Evolutionary conservation across 768 basidiomycete species (phyloP), one percentile per base, ranked within the genome.

Genomic region (Auricularia sp.): DNA sequence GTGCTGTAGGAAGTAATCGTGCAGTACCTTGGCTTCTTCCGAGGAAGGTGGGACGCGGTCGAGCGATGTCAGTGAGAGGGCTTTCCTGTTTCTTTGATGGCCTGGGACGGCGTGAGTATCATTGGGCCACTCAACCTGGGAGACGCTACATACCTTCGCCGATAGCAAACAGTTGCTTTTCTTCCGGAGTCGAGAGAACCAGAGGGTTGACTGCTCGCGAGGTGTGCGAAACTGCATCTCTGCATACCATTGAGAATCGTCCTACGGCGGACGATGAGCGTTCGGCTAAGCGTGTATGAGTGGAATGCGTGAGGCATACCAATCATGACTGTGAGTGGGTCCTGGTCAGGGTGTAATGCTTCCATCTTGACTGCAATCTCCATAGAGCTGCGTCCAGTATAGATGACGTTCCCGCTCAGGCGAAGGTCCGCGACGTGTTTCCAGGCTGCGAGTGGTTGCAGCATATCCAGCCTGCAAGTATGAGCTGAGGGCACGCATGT

Each of bases 211-310:
- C 85, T 8, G 80, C 74, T 43, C 80, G 77, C 0, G 91, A 85
- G 61, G 79, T 81, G 66, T 87, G 84, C 2, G 88, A 88, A 14
- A 73, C 72, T 0, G 87, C 82, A 69, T 92, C 86, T 64, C 90
- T 77, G 71, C 89, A 91, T 6, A 93, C 91, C 91, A 93, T 93
- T 0, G 87, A 87, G 76, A 93, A 93, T n/a, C 91, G 84, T n/a
- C 92, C 91, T 91, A 60, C 3, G 53, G 2, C 14, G 8, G 18
- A 23, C 34, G 33, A 62, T 65, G 29, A 42, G 64, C 54, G 18
- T 18, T 11, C 29, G 29, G 29, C 29, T 29, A 29, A 65, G 21
- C 33, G 3, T 44, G 60, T 18, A 29, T 36, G 36, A 21, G 43
- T 61, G 47, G 68, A 62, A 47, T 39, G 42, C 14, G 44, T 61